Base-by-base conservation (phyloP, 306 rosid genomes). In the Purshia tridentata region DNA sequence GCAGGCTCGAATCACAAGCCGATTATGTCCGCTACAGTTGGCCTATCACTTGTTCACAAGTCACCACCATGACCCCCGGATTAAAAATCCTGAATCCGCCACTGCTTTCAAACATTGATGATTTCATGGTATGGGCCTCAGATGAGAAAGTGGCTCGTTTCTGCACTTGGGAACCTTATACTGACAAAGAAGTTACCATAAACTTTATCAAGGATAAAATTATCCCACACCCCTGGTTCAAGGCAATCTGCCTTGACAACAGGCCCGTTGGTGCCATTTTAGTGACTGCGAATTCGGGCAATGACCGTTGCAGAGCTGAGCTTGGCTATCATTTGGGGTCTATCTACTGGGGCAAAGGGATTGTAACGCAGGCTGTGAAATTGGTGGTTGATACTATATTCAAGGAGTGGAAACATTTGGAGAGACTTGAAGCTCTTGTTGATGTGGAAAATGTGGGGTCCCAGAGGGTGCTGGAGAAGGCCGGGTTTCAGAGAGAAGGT, bases 391-490 rank as follows among this genome's bases (percentile, higher is more conserved):
- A 84, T 61, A 73, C 23, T 10, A 84, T 84, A 9, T 93, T 88
- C 13, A 49, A 2, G 10, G 96, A 90, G 35, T 72, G 84, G 71
- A 50, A 78, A 7, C 67, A 84, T 22, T 42, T 93, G 86, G 96
- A 83, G 76, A 86, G 98, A 70, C 49, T 93, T 45, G 98, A 89
- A 74, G 98, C 92, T 77, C 29, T 87, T 0, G 91, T 87, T 68
- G 96, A 87, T 81, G 86, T 81, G 42, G 78, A 86, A 16, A 93
- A 93, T 64, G 59, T 72, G 59, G 92, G 81, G 3, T 93, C 92
- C 15, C 92, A 86, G 20, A 88, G 79, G 67, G 92, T 93, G 41
- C 14, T 93, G 53, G 87, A 89, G 69, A 93, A 93, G 76, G 80
- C 79, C 42, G 97, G 98, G 11, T 91, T 91, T 77, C 73, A 40